Evolutionary conservation across 805 yeast genomes (phyloP).

Genomic region (Groenewaldozyma salmanticensis): DNA sequence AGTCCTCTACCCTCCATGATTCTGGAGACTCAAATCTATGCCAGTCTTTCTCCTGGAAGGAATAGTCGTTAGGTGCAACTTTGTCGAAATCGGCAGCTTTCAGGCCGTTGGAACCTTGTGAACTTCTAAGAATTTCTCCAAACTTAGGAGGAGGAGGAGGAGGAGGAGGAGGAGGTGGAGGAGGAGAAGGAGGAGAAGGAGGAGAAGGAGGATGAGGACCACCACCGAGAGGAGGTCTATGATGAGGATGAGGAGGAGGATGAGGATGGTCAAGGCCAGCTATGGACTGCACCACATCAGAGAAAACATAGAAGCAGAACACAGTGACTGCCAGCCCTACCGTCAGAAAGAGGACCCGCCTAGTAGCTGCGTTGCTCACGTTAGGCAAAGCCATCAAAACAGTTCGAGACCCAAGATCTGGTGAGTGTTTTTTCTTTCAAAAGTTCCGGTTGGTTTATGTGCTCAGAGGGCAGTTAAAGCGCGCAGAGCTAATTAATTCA

Average conservation of each 20-base stretch:
- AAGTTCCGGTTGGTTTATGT: too few relatives aligned
- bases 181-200: constrained; percentile 6
- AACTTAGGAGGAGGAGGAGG: background rate
- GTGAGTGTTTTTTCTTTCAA: too few relatives aligned
- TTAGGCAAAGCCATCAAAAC: too few relatives aligned
- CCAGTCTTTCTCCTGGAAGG: background rate
- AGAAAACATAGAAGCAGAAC: too few relatives aligned
- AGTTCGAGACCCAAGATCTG: too few relatives aligned
- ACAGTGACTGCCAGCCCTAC: too few relatives aligned
- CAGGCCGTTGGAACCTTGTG: constrained; percentile 1
- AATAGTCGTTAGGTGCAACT: constrained; percentile 1
- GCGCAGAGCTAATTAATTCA: too few relatives aligned
- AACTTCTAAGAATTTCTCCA: background rate
- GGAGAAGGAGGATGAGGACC: constrained; percentile 5
- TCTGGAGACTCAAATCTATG: constrained; percentile 10
- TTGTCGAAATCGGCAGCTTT: constrained; percentile 1
- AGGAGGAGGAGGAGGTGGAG: constrained; percentile 3
- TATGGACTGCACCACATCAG: too few relatives aligned
- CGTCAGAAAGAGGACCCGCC: too few relatives aligned
- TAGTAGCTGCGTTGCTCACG: too few relatives aligned
- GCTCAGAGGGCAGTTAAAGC: too few relatives aligned
- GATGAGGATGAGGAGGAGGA: constrained; percentile 23
- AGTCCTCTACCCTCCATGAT: constrained; percentile 12
- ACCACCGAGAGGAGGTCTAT: constrained; percentile 17
- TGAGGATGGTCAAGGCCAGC: constrained; percentile 11